Conservation (phyloP, 2,329 filamentous ascomycete species). For the Lecanicillium sp. region DNA sequence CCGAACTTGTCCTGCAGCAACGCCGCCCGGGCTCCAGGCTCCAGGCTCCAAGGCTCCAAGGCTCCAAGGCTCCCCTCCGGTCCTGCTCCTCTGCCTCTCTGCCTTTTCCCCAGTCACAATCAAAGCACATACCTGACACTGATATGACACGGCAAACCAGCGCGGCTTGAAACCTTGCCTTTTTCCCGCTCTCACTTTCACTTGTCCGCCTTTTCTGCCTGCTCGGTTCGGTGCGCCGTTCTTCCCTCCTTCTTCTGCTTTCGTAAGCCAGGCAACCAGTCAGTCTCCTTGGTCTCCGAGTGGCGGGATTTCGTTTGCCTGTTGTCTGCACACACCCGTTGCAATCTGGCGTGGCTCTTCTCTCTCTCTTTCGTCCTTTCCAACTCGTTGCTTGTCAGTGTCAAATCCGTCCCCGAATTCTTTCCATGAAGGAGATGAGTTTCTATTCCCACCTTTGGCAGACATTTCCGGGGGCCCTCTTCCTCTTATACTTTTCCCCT, state of each 20-base stretch:
- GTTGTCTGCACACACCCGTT: too few relatives aligned
- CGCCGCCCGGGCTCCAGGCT: too few relatives aligned
- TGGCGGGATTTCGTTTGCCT: not conserved
- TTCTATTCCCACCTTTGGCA: slow-evolving; percentile 11
- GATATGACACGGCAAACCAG: not conserved
- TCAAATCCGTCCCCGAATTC: slow-evolving; percentile 6
- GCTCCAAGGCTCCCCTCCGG: too few relatives aligned
- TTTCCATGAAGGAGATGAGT: slow-evolving; percentile 12
- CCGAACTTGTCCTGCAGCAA: too few relatives aligned
- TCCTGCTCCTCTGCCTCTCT: not conserved
- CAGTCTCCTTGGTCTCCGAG: not conserved
- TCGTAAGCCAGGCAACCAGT: slow-evolving; percentile 7
- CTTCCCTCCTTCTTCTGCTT: not conserved
- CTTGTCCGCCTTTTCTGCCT: slow-evolving; percentile 7
- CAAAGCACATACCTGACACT: slow-evolving; percentile 8
- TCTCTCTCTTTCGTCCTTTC: not conserved
- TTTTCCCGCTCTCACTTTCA: too few relatives aligned
- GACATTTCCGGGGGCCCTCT: slow-evolving; percentile 16
- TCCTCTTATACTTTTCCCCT: slow-evolving; percentile 30
- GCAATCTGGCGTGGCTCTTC: not conserved
- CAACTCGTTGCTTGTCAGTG: not conserved
- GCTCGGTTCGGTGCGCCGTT: not conserved
- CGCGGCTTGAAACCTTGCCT: not conserved
- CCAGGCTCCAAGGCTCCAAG: too few relatives aligned
- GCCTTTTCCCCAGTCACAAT: not conserved